A percentile compares a stretch with the other conserved stretches of the same genome.
These are phyloP conservation scores for Eutrema heterophyllum DNA, from an alignment of 345 rosid species.

Conservation along the genomic window DNA sequence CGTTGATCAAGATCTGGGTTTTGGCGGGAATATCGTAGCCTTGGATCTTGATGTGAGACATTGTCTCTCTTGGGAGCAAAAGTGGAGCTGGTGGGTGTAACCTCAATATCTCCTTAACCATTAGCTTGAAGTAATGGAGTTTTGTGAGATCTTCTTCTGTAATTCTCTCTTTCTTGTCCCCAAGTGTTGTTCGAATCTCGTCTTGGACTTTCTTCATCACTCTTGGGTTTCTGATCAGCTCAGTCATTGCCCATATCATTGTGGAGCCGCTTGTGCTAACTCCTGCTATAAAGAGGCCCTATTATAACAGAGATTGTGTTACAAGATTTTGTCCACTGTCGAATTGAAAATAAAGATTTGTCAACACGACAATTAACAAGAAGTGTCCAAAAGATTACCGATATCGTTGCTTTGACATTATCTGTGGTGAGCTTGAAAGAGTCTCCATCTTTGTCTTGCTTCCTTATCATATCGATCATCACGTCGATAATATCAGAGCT, in stretches of 20 bases:
- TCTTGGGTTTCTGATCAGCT: conserved; percentile 7
- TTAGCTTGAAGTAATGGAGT: conserved; percentile 36
- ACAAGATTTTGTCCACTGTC: background rate
- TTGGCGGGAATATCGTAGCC: too few relatives aligned
- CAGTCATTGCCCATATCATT: conserved; percentile 3
- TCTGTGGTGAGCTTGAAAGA: conserved; percentile 26
- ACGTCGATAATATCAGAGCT: conserved; percentile 40
- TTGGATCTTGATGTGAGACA: conserved; percentile 27
- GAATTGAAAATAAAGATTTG: background rate
- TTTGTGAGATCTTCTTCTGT: conserved; percentile 31
- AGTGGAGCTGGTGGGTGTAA: conserved; percentile 52
- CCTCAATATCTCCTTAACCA: conserved; percentile 47
- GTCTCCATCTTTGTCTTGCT: conserved; percentile 12
- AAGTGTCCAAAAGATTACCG: conserved; percentile 27
- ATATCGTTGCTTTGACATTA: conserved; percentile 44
- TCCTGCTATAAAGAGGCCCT: conserved; percentile 43
- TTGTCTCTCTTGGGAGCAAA: conserved; percentile 38
- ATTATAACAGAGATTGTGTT: background rate
- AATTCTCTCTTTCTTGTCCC: conserved; percentile 21
- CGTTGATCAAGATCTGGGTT: too few relatives aligned
- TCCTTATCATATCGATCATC: conserved; percentile 33
- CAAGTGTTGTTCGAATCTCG: background rate
- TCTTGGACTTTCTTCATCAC: conserved; percentile 25
- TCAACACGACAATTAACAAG: background rate
- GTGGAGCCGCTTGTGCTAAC: conserved; percentile 28